Base-by-base conservation (phyloP, 2,329 filamentous ascomycete genomes). In the Thermoascus crustaceus region DNA sequence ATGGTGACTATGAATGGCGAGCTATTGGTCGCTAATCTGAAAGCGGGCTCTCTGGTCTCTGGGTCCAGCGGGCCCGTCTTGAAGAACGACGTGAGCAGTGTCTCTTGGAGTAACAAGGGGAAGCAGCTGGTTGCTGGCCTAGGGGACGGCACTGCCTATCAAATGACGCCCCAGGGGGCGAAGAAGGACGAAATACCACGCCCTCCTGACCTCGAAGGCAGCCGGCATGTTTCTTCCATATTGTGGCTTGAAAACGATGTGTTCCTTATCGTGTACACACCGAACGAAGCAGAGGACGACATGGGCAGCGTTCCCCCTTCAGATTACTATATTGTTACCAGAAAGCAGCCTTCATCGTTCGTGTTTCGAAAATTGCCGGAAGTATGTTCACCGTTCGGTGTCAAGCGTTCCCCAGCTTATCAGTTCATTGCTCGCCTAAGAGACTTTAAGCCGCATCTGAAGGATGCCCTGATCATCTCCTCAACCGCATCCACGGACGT, bases 71-170 rank as follows among this genome's bases (percentile, higher is more conserved):
- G 84, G 21, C 72, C 67, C 50, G 66, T 80, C 1, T 67, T 94
- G 44, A 85, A 80, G 51, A 69, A 74, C 18, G 80, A 82, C 31
- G 88, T 94, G 18, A 87, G 80, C 54, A 91, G 83, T 51, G 74
- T 85, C 4, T 81, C 84, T 37, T 98, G 93, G 91, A 98, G 91
- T 58, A 82, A 78, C 41, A 85, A 81, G 55, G 91, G 91, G 30
- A 98, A 94, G 58, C 89, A 96, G 56, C 69, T 98, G 27, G 80
- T 94, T 29, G 88, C 85, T 46, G 91, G 93, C 10, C 69, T 91
- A 48, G 78, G 72, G 5, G 78, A 95, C 60, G 91, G 91, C 39
- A 80, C 78, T 8, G 79, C 82, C 34, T 74, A 75, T 37, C 88
- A 95, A 58, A 81, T 96, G 75, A 86, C 84, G 5, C 85, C 83